Conservation (phyloP, 441 rosid species). For the Euphorbia schlechtendalii region DNA sequence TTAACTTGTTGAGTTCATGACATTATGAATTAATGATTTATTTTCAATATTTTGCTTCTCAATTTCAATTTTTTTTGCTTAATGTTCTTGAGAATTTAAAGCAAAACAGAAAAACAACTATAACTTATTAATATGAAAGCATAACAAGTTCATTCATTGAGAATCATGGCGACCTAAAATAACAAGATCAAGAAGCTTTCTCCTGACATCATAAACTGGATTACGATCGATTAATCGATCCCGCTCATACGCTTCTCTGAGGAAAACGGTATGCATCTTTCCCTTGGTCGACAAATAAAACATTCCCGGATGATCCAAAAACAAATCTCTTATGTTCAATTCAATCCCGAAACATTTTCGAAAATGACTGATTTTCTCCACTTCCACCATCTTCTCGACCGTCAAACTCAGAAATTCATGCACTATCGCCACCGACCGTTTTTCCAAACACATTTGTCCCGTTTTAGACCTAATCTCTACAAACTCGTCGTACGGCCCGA, state of each 20-base stretch:
- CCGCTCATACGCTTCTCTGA: slow-evolving; percentile 80
- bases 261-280: slow-evolving; percentile 66
- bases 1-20: background rate
- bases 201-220: slow-evolving; percentile 58
- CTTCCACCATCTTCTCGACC: slow-evolving; percentile 85
- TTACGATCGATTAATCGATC: slow-evolving; percentile 54
- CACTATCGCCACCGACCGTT: slow-evolving; percentile 62
- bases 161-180: slow-evolving; percentile 56
- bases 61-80: no score
- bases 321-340: slow-evolving; percentile 65
- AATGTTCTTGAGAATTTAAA: no score
- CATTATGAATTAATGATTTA: background rate
- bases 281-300: slow-evolving; percentile 80
- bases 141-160: no score
- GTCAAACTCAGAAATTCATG: slow-evolving; percentile 78
- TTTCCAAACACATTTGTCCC: slow-evolving; percentile 46
- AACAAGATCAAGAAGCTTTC: slow-evolving; percentile 78
- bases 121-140: no score
- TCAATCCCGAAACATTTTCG: slow-evolving; percentile 69
- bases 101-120: no score
- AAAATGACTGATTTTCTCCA: slow-evolving; percentile 84
- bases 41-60: no score
- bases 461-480: slow-evolving; percentile 38
- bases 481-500: slow-evolving; percentile 57
- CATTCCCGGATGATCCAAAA: slow-evolving; percentile 85